Percentiles rank a stretch among this genome's conserved stretches.
phyloP scores from a whole-genome alignment of 495 filamentous ascomycete genomes.

The Neurospora sp. region DNA sequence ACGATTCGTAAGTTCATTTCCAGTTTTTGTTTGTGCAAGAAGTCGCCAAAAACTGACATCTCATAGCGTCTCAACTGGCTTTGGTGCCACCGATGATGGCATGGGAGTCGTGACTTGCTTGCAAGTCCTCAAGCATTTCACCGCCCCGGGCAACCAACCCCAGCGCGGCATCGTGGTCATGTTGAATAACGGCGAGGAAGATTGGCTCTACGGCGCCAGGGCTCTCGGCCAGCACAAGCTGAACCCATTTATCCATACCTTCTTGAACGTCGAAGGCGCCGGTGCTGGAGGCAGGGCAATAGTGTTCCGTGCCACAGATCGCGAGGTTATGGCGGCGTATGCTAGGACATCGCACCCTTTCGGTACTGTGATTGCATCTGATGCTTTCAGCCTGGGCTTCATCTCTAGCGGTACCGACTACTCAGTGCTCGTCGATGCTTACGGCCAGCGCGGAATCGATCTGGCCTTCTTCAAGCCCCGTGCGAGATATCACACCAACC shows the following conservation, averaged over 20 bases:
- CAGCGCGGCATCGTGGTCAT: slow-evolving; percentile 73
- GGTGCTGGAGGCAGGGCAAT: slow-evolving; percentile 86
- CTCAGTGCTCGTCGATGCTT: slow-evolving; percentile 66
- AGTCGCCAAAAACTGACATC: slow-evolving; percentile 4
- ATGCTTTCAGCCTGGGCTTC: slow-evolving; percentile 71
- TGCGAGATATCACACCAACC: slow-evolving; percentile 80
- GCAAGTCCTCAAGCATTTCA: slow-evolving; percentile 85
- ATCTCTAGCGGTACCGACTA: slow-evolving; percentile 87
- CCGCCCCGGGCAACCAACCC: slow-evolving; percentile 61
- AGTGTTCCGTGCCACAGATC: slow-evolving; percentile 78
- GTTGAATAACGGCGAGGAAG: slow-evolving; percentile 94
- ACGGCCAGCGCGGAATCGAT: slow-evolving; percentile 82
- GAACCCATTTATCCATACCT: slow-evolving; percentile 64
- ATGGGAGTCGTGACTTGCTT: slow-evolving; percentile 78
- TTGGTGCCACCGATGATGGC: slow-evolving; percentile 87
- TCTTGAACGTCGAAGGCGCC: slow-evolving; percentile 91
- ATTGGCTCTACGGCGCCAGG: slow-evolving; percentile 80
- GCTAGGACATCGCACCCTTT: slow-evolving; percentile 62
- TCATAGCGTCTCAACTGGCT: slow-evolving; percentile 72
- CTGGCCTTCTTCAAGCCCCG: slow-evolving; percentile 82
- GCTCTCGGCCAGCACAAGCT: slow-evolving; percentile 80
- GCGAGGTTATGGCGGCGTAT: slow-evolving; percentile 76
- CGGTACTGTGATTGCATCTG: slow-evolving; percentile 67
- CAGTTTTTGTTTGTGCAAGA: background rate
- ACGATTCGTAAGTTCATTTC: slow-evolving; percentile 46